Base-by-base conservation (phyloP, 2,329 filamentous ascomycete genomes). In the Exophiala bonariae region DNA sequence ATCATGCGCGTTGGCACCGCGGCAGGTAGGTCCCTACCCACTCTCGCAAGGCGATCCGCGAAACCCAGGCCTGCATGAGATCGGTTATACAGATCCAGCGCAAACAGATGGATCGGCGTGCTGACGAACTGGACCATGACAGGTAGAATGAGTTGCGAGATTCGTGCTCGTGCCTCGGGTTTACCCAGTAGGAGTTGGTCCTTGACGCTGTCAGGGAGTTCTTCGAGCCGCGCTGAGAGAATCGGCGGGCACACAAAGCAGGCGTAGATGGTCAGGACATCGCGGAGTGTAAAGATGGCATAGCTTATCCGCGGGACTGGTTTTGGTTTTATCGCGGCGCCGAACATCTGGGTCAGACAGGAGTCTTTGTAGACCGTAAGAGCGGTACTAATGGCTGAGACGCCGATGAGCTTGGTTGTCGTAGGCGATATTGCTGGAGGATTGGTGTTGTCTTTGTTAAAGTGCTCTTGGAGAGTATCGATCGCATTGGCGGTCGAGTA, bases 191-290 rank as follows among this genome's bases (percentile, higher is more conserved):
- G 23, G 11, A 26, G 23, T 26, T 26, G 23, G 83, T 66, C 52
- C 79, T 78, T 46, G 76, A 73, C 3, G 60, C 58, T 2, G 67
- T 40, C 64, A 70, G 67, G 10, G 65, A 56, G 4, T 68, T 68
- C 68, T 14, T 78, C 79, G 14, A 95, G 70, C 4, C 72, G 67
- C 0, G 89, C 88, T 0, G 87, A 87, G 8, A 96, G 74, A 2
- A 92, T 62, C 0, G 87, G 81, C 0, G 91, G 91, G 3, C 95
- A 72, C 64, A 96, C 96, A 77, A 96, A 96, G 13, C 82, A 87
- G 4, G 89, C 88, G 66, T 95, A 95, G 60, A 96, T 90, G 41
- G 91, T 96, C 52, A 95, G 72, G 68, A 85, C 89, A 71, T 96
- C 91, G 59, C 91, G 83, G 45, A 86, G 63, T 3, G 87, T 83